These are phyloP conservation scores for Taphrina deformans DNA, from an alignment of 1,139 yeast genomes.

Conservation along the genomic window DNA sequence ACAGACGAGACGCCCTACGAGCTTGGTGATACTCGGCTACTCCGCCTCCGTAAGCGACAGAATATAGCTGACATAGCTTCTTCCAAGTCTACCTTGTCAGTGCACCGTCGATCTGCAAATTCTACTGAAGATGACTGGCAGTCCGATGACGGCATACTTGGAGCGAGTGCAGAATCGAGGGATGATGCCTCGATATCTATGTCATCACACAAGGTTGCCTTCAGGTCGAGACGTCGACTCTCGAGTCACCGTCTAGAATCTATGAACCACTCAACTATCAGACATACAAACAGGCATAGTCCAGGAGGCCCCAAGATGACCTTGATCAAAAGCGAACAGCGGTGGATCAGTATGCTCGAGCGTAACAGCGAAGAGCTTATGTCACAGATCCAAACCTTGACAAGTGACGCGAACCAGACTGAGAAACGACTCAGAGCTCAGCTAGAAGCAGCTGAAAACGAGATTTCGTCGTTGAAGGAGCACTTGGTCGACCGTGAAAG, in stretches of 20 bases:
- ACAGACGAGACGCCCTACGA: neutral
- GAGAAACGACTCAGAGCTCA: neutral
- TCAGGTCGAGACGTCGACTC: neutral
- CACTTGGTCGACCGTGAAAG: conserved; percentile 5
- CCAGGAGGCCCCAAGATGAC: neutral
- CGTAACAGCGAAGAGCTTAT: conserved; percentile 26
- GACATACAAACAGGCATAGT: neutral
- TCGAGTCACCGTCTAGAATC: neutral
- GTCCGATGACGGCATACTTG: neutral
- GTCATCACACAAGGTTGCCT: neutral
- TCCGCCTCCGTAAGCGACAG: neutral
- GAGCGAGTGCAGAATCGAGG: neutral
- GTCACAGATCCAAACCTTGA: conserved; percentile 9
- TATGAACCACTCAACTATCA: neutral
- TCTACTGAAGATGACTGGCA: neutral
- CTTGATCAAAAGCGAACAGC: conserved; percentile 3
- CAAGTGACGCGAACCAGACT: neutral
- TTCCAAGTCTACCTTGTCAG: neutral
- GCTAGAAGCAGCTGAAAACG: conserved; percentile 7
- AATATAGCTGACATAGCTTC: neutral
- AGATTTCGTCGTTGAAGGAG: neutral
- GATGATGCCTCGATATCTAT: neutral
- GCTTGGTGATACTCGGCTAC: neutral
- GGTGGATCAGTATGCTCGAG: conserved; percentile 23
- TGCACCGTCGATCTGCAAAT: neutral